Conservation (phyloP, 352 stramenopile species). For the Phytophthora cryptogea region DNA sequence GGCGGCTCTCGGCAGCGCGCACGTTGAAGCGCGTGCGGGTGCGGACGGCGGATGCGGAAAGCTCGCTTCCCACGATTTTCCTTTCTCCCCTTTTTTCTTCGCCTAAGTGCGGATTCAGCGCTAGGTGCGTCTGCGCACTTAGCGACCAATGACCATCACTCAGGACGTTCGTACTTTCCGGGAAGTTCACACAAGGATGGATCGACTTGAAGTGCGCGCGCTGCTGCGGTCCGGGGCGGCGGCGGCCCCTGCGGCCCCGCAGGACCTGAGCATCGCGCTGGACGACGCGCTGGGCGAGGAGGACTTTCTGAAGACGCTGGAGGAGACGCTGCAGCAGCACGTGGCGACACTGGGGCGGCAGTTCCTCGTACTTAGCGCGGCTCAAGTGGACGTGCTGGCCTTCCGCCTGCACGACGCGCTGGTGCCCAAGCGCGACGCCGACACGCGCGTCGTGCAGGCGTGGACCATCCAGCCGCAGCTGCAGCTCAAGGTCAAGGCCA, state of each 20-base stretch:
- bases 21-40: conserved; percentile 1
- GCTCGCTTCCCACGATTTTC: background rate
- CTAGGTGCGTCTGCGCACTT: no score
- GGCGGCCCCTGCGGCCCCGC: background rate
- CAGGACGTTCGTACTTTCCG: no score
- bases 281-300: conserved; percentile 59
- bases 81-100: background rate
- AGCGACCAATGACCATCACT: no score
- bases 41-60: conserved; percentile 6
- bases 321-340: conserved; percentile 73
- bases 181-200: conserved; percentile 42
- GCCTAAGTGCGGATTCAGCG: no score
- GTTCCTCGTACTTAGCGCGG: conserved; percentile 70
- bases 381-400: conserved; percentile 72
- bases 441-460: conserved; percentile 67
- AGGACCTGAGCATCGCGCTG: conserved; percentile 42
- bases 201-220: conserved; percentile 66
- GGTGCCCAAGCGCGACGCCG: conserved; percentile 66
- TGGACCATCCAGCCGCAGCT: conserved; percentile 80
- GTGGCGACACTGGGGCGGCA: conserved; percentile 45
- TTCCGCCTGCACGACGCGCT: conserved; percentile 74
- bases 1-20: background rate
- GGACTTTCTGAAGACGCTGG: conserved; percentile 63
- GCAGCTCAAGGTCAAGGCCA: conserved; percentile 67
- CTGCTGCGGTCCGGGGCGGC: conserved; percentile 33